These are phyloP conservation scores for Ascosphaera acerosa DNA, from an alignment of 2,329 filamentous ascomycete species.

Conservation along the genomic window DNA sequence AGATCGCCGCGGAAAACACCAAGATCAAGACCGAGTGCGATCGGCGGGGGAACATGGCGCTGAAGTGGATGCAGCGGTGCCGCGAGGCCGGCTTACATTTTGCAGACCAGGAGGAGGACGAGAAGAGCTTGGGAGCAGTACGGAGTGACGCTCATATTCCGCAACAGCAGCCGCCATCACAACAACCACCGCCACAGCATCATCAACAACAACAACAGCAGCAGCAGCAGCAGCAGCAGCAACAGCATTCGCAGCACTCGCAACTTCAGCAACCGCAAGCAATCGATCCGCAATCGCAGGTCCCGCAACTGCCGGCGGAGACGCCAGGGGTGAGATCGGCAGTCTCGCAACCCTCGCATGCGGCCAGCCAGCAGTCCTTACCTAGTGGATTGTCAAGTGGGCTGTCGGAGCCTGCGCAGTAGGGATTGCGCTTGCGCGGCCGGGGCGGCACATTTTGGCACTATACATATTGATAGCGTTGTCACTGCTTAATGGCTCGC, in stretches of 20 bases:
- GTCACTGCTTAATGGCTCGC: no score
- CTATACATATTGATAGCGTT: no score
- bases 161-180: not conserved
- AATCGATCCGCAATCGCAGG: no score
- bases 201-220: not conserved
- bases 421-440: no score
- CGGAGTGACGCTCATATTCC: slow-evolving; percentile 3
- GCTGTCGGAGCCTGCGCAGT: no score
- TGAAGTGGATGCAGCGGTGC: slow-evolving; percentile 23
- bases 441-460: no score
- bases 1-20: slow-evolving; percentile 81
- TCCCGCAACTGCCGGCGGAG: no score
- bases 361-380: no score
- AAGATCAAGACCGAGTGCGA: slow-evolving; percentile 86
- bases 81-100: slow-evolving; percentile 23
- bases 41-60: slow-evolving; percentile 46
- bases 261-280: not conserved
- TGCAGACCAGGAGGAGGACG: slow-evolving; percentile 20
- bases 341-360: no score
- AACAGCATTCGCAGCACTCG: not conserved
- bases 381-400: no score
- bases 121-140: slow-evolving; percentile 14
- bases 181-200: not conserved
- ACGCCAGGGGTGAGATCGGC: no score
- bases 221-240: not conserved